These are phyloP conservation scores for Wickerhamomyces tratensis DNA, from an alignment of 805 yeast genomes.

Conservation along the genomic window DNA sequence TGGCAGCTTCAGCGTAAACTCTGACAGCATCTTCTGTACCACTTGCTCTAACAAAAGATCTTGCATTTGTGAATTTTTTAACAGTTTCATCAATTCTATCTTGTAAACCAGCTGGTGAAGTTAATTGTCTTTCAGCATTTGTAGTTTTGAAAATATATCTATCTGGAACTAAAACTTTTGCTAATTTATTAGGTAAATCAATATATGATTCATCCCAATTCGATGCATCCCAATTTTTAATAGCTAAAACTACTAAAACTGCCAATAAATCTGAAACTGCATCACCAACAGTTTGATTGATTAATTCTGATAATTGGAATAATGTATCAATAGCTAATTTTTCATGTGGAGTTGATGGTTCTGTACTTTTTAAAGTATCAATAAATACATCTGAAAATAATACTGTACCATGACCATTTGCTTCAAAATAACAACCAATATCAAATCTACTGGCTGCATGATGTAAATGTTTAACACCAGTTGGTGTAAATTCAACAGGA, in stretches of 20 bases:
- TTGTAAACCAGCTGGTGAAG: constrained; percentile 74
- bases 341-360: constrained; percentile 33
- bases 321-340: constrained; percentile 43
- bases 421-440: constrained; percentile 93
- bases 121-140: constrained; percentile 79
- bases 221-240: constrained; percentile 46
- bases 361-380: constrained; percentile 25
- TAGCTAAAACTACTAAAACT: constrained; percentile 54
- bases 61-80: constrained; percentile 42
- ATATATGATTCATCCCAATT: constrained; percentile 72
- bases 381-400: constrained; percentile 54
- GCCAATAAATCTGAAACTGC: constrained; percentile 88
- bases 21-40: constrained; percentile 98
- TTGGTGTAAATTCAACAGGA: constrained; percentile 84
- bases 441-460: constrained; percentile 82
- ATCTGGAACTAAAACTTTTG: constrained; percentile 77
- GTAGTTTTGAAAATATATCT: constrained; percentile 73
- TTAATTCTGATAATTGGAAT: constrained; percentile 52
- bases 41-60: constrained; percentile 93
- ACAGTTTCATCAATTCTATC: constrained; percentile 58
- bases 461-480: constrained; percentile 95
- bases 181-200: constrained; percentile 80
- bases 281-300: constrained; percentile 98
- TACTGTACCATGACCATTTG: constrained; percentile 98
- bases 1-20: constrained; percentile 89